Evolutionary conservation across 1,284 basidiomycete species (phyloP), one percentile per base, ranked within the genome.

Genomic region (Anthracocystis walkeri): DNA sequence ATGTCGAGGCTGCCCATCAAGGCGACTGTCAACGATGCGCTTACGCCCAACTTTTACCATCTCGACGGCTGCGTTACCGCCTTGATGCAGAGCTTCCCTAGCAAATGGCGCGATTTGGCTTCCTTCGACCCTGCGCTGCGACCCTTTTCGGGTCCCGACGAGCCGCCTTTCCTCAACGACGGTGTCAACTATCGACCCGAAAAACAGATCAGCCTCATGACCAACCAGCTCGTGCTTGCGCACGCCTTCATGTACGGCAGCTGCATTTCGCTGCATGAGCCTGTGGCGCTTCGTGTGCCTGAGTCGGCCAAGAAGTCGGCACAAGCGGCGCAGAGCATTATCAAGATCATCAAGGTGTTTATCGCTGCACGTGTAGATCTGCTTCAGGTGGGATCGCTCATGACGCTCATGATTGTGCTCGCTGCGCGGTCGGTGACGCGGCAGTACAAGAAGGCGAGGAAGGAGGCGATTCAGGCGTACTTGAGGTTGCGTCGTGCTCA

Each of bases 231-330:
- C 6, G 69, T 80, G 27, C 38, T 74, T 44, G 73, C 75, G 18
- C 69, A 78, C 27, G 64, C 62, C 12, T 44, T 75, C 31, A 69
- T 72, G 48, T 60, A 76, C 55, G 66, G 71, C 53, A 65, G 62
- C 49, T 70, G 48, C 42, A 70, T 80, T 29, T 55, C 66, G 42
- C 59, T 80, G 20, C 78, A 80, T 59, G 75, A 77, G 46, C 78
- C 78, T 12, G 64, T 80, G 11, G 70, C 75, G 20, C 62, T 65
- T 21, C 58, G 62, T 14, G 52, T 73, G 41, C 44, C 58, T 7
- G 70, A 77, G n/a, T 77, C 75, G 50, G 66, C 65, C 7, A 20
- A 31, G 18, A 77, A 77, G 48, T 58, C 69, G 53, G 60, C 65
- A 4, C 51, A 56, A 29, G 65, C 75, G 4, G 70, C 69, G n/a